Percentiles rank a stretch among this genome's conserved stretches.
phyloP scores from a whole-genome alignment of 2,329 filamentous ascomycete species.

The Pseudonectria foliicola region DNA sequence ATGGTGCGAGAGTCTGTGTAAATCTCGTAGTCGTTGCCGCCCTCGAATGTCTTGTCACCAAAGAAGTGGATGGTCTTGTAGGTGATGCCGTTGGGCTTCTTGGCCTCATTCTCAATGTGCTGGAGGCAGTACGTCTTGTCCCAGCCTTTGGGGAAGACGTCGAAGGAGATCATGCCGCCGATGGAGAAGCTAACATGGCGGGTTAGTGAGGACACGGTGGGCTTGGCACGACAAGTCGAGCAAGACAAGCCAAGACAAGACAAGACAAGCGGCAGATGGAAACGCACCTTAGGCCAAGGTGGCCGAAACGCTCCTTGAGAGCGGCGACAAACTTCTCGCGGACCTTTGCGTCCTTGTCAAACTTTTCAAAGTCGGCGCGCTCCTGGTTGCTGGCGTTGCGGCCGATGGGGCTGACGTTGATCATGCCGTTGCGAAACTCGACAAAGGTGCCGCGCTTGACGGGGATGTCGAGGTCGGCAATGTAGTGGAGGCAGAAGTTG shows the following conservation, averaged over 20 bases:
- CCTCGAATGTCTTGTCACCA: constrained; percentile 86
- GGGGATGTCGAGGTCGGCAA: constrained; percentile 77
- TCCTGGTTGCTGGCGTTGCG: constrained; percentile 79
- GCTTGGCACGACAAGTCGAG: neutral
- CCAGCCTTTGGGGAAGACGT: constrained; percentile 95
- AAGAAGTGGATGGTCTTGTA: constrained; percentile 96
- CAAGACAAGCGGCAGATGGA: constrained; percentile 1
- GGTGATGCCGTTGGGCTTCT: constrained; percentile 59
- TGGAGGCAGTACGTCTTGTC: constrained; percentile 96
- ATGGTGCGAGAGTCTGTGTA: constrained; percentile 73
- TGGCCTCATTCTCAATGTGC: constrained; percentile 76
- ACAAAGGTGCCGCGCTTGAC: constrained; percentile 79
- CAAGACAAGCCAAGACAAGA: too few relatives aligned
- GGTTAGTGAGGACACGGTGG: neutral
- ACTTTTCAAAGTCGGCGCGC: constrained; percentile 73
- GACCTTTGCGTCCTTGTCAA: constrained; percentile 71
- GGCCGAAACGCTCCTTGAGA: constrained; percentile 73
- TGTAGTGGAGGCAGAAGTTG: constrained; percentile 70
- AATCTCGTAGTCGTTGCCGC: constrained; percentile 96
- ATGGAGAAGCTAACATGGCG: constrained; percentile 65
- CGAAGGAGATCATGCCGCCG: constrained; percentile 95
- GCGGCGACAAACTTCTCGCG: constrained; percentile 68
- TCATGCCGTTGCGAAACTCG: constrained; percentile 88
- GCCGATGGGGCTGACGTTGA: constrained; percentile 78
- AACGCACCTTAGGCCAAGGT: constrained; percentile 76